Conservation (phyloP, 768 basidiomycete species). For the Trametes punicea region DNA sequence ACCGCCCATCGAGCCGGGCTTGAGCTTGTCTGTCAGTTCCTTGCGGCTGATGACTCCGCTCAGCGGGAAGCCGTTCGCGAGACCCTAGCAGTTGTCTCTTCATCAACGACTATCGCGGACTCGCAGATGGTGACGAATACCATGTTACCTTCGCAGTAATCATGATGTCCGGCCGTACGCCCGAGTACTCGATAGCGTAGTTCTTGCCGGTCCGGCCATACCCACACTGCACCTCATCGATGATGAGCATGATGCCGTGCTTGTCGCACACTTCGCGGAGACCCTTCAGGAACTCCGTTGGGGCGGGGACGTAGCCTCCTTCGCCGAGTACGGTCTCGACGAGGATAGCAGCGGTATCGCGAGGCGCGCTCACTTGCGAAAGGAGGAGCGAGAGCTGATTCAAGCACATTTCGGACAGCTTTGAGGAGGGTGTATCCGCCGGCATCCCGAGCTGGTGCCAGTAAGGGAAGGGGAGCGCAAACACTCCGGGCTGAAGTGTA, state of each 20-base stretch:
- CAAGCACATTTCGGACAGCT: constrained; percentile 60
- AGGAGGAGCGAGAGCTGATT: constrained; percentile 81
- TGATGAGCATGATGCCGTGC: constrained; percentile 78
- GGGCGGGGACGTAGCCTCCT: constrained; percentile 92
- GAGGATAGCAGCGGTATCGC: constrained; percentile 90
- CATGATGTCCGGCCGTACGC: constrained; percentile 85
- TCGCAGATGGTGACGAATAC: neutral
- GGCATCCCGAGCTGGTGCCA: constrained; percentile 81
- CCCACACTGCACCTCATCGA: constrained; percentile 88
- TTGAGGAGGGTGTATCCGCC: constrained; percentile 49
- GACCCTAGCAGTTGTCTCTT: constrained; percentile 45
- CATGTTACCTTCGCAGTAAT: constrained; percentile 74
- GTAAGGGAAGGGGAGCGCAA: constrained; percentile 81
- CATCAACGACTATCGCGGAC: neutral
- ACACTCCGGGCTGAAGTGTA: constrained; percentile 71
- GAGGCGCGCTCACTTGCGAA: constrained; percentile 75
- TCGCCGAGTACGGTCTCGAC: constrained; percentile 94
- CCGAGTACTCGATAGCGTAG: constrained; percentile 81
- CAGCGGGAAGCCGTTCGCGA: constrained; percentile 93
- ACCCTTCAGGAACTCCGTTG: constrained; percentile 73
- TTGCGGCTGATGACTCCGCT: constrained; percentile 80
- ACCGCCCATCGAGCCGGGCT: constrained; percentile 83
- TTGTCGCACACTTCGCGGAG: constrained; percentile 83
- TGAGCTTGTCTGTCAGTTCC: constrained; percentile 76
- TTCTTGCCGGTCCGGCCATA: constrained; percentile 84